These are phyloP conservation scores for Alternaria brassicae DNA, from an alignment of 2,329 filamentous ascomycete genomes.

Conservation along the genomic window DNA sequence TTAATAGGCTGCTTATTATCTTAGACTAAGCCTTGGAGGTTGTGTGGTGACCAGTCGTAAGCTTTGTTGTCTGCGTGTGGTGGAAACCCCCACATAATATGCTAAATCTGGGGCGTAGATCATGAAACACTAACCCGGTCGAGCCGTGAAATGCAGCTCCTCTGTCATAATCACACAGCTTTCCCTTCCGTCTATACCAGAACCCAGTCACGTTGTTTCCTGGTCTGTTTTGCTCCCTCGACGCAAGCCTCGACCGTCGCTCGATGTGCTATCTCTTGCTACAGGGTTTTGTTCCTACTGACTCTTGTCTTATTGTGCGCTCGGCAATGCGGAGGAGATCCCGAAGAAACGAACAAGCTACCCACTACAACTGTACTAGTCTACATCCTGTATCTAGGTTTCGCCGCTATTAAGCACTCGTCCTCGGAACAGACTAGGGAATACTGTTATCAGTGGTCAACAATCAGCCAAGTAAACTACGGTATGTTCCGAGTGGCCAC, in stretches of 20 bases:
- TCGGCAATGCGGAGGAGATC: slow-evolving; percentile 23
- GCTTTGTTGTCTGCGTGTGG: background rate
- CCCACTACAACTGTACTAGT: slow-evolving; percentile 7
- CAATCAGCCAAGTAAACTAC: background rate
- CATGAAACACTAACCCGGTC: slow-evolving; percentile 15
- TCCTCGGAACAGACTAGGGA: slow-evolving; percentile 1
- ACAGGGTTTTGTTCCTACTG: background rate
- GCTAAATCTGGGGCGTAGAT: slow-evolving; percentile 16
- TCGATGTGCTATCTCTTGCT: background rate
- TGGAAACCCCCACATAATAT: slow-evolving; percentile 12
- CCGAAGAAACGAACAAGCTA: slow-evolving; percentile 15
- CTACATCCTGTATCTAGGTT: background rate
- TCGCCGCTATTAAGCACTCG: slow-evolving; percentile 5
- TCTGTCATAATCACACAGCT: background rate
- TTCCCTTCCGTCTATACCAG: background rate
- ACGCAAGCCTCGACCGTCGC: background rate
- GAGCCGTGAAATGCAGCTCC: background rate
- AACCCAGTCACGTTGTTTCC: background rate
- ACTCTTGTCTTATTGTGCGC: slow-evolving; percentile 9
- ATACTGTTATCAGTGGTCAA: slow-evolving; percentile 6
- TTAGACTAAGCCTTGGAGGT: background rate
- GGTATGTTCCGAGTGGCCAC: background rate
- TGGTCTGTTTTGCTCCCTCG: background rate
- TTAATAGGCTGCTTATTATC: slow-evolving; percentile 6
- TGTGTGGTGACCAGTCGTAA: background rate